These are phyloP conservation scores for Russula sp. DNA, from an alignment of 768 basidiomycete genomes.

Conservation along the genomic window DNA sequence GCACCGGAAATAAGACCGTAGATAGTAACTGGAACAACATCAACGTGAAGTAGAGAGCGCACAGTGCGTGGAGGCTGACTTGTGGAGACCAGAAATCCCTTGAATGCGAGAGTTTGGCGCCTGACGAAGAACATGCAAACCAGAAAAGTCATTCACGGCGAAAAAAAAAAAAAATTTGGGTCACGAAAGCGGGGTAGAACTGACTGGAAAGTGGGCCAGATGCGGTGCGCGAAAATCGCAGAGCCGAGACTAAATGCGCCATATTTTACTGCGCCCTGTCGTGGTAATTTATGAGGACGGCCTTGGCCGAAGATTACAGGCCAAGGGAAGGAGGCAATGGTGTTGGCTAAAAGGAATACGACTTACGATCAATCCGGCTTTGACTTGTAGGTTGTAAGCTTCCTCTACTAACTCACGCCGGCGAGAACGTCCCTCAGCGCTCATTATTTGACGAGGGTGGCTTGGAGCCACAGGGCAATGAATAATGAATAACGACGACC, in stretches of 20 bases:
- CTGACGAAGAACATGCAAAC: conserved; percentile 31
- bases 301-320: neutral
- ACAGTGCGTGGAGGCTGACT: conserved; percentile 39
- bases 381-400: conserved; percentile 53
- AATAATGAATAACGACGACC: neutral
- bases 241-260: conserved; percentile 52
- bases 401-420: conserved; percentile 47
- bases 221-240: conserved; percentile 54
- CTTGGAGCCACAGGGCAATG: neutral
- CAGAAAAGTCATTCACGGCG: neutral
- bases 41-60: neutral
- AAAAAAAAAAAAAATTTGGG: neutral
- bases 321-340: neutral
- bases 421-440: conserved; percentile 28
- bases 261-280: conserved; percentile 47
- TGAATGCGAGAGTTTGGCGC: conserved; percentile 74
- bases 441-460: neutral
- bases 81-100: conserved; percentile 66
- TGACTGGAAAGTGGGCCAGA: conserved; percentile 70
- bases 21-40: conserved; percentile 39
- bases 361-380: conserved; percentile 36
- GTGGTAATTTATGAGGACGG: conserved; percentile 6
- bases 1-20: conserved; percentile 68
- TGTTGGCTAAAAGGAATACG: neutral
- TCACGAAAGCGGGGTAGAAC: conserved; percentile 13